These are phyloP conservation scores for Curvularia lunata DNA, from an alignment of 2,329 filamentous ascomycete genomes.

Conservation along the genomic window DNA sequence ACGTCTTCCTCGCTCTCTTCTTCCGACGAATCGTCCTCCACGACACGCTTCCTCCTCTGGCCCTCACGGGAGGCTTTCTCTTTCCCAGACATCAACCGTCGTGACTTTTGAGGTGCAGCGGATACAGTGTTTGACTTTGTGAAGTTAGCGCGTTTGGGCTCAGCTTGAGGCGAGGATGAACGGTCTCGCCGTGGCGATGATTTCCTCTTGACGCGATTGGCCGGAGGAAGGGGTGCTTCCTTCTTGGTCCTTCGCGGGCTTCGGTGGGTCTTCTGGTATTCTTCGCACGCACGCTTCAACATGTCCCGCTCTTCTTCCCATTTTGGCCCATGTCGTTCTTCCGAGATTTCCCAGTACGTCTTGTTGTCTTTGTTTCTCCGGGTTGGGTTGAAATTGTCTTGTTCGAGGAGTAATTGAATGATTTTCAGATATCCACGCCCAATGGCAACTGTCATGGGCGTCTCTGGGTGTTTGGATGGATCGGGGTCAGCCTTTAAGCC, in stretches of 20 bases:
- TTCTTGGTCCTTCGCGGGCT: constrained; percentile 46
- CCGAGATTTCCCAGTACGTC: constrained; percentile 86
- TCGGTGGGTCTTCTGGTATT: constrained; percentile 49
- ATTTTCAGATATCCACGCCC: constrained; percentile 86
- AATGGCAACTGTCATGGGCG: constrained; percentile 92
- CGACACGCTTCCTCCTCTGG: constrained; percentile 41
- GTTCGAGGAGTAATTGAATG: constrained; percentile 77
- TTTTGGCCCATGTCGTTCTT: constrained; percentile 79
- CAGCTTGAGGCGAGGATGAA: constrained; percentile 43
- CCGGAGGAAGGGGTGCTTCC: constrained; percentile 37
- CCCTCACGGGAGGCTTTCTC: constrained; percentile 46
- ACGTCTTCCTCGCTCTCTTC: constrained; percentile 49
- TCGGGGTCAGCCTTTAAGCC: constrained; percentile 59
- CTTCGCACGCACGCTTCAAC: constrained; percentile 76
- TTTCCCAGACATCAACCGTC: constrained; percentile 46
- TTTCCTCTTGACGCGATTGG: constrained; percentile 41
- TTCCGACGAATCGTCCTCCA: constrained; percentile 44
- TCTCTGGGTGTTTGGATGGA: constrained; percentile 82
- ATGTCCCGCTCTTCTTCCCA: constrained; percentile 89
- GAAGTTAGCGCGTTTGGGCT: constrained; percentile 34
- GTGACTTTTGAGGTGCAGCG: constrained; percentile 40
- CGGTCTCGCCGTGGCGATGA: constrained; percentile 42
- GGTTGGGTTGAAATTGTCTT: constrained; percentile 82
- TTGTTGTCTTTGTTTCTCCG: constrained; percentile 73
- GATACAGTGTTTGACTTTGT: constrained; percentile 30